Base-by-base conservation (phyloP, 2,329 filamentous ascomycete genomes). In the Colletotrichum salicis region DNA sequence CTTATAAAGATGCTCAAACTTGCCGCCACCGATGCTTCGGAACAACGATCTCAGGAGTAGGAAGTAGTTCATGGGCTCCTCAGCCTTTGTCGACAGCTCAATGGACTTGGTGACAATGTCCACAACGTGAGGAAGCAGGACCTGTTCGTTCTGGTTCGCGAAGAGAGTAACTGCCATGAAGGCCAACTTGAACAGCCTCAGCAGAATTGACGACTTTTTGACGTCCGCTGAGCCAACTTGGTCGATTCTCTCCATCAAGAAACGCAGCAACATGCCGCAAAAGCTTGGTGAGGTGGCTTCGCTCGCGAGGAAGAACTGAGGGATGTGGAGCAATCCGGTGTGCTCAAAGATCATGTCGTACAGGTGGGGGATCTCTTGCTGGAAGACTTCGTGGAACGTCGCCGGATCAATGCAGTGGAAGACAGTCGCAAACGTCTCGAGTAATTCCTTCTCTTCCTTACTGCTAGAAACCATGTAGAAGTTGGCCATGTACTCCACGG, bases 91-190 rank as follows among this genome's bases (percentile, higher is more conserved):
- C 1, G 96, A 98, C 48, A 98, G 86, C 82, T 98, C 94, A 74
- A 99, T 98, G 10, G 96, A 98, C 82, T 97, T 95, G 13, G 96
- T 98, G 73, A 99, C 94, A 74, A 99, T 97, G 79, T 97, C 97
- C 66, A 97, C 95, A 62, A 99, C 96, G 80, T 99, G 96, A 0
- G 97, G 97, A 64, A 98, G 86, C 15, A 99, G 86, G 2, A 99
- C 95, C 79, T 96, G 93, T 82, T 99, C 96, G 77, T 99, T 99
- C 79, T 98, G 95, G 10, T 90, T 88, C 0, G 95, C 95, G 81
- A 99, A 99, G 1, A 99, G 86, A 0, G 96, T 99, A 51, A 99
- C 96, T 0, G 97, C 97, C 96, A 99, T 99, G 81, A 99, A 99
- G 0, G 96, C 97, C 62, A 99, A 84, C 83, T 99, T 99, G 85